phyloP scores from a whole-genome alignment of 1,139 yeast species.

The Diutina neorugosa region DNA sequence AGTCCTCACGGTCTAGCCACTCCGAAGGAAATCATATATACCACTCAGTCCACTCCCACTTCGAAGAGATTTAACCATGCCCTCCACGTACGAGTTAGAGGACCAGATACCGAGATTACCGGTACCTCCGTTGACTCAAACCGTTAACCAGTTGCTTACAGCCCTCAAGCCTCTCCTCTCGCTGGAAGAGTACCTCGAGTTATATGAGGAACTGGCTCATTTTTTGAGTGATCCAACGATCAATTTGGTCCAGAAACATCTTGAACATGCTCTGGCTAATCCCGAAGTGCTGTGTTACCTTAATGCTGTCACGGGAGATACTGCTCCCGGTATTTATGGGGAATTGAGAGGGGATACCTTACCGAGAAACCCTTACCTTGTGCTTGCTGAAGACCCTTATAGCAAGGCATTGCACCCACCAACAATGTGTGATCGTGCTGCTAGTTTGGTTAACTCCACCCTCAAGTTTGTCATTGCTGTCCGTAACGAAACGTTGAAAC shows the following conservation, averaged over 20 bases:
- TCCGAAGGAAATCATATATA: background rate
- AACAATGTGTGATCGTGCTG: slow-evolving; percentile 54
- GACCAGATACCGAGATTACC: slow-evolving; percentile 30
- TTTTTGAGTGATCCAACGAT: slow-evolving; percentile 32
- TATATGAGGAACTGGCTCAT: slow-evolving; percentile 28
- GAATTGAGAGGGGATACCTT: slow-evolving; percentile 52
- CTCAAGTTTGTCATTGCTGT: slow-evolving; percentile 52
- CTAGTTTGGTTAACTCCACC: slow-evolving; percentile 52
- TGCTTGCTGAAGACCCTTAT: slow-evolving; percentile 63
- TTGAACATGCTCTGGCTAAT: slow-evolving; percentile 27
- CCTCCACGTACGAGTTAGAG: background rate
- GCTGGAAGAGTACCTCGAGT: slow-evolving; percentile 26
- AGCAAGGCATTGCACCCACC: slow-evolving; percentile 44
- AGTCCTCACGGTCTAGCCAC: background rate
- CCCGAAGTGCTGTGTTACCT: slow-evolving; percentile 38
- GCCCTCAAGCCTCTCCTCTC: slow-evolving; percentile 40
- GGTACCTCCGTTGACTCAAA: slow-evolving; percentile 35
- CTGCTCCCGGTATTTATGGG: slow-evolving; percentile 53
- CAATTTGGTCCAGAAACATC: slow-evolving; percentile 39
- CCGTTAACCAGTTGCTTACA: slow-evolving; percentile 33
- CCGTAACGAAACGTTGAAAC: slow-evolving; percentile 38
- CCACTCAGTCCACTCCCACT: background rate
- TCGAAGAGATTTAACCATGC: background rate
- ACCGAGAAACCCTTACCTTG: slow-evolving; percentile 66
- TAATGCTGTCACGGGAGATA: slow-evolving; percentile 46